Base-by-base conservation (phyloP, 1,284 basidiomycete species). In the Cutaneotrichosporon sp. region DNA sequence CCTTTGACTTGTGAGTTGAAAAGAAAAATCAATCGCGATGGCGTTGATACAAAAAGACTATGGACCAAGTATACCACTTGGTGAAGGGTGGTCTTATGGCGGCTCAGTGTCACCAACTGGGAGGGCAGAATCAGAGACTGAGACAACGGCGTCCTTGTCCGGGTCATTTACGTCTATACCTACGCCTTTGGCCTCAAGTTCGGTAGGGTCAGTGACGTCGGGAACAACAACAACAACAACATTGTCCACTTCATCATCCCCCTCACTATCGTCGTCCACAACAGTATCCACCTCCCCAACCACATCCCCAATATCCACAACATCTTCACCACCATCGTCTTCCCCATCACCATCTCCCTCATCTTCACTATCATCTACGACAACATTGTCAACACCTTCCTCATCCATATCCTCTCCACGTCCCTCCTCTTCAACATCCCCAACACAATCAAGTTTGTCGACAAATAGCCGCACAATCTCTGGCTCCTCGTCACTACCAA, bases 1-100 rank as follows among this genome's bases (percentile, higher is more conserved):
- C 73, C 73, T 6, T 52, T 71, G 38, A 72, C 73, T 1, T 74
- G 73, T 74, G 56, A 65, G 71, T 69, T 6, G 11, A 30, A 30
- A n/a, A 32, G 62, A 68, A 42, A 68, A 68, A 60, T 58, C 50
- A 60, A 22, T 14, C 61, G 42, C 58, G 61, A 8, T 13, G 18
- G 30, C 21, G 59, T 40, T 34, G 46, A 52, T 32, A 32, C 26
- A n/a, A 26, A 22, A 9, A 60, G 58, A 64, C 14, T 56, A 56
- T 34, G 38, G 58, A 11, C 34, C 58, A 42, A 56, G 56, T 46
- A 60, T 60, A 18, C 63, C 58, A 30, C 58, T 64, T 34, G 63
- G 61, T 13, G 26, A 21, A 11, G 55, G 61, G 7, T 57, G 49
- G 55, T 31, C 36, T 34, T 40, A 36, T 26, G 52, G 59, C 32